phyloP scores from a whole-genome alignment of 148 eudicot species.

The Hydrangea macrophylla region DNA sequence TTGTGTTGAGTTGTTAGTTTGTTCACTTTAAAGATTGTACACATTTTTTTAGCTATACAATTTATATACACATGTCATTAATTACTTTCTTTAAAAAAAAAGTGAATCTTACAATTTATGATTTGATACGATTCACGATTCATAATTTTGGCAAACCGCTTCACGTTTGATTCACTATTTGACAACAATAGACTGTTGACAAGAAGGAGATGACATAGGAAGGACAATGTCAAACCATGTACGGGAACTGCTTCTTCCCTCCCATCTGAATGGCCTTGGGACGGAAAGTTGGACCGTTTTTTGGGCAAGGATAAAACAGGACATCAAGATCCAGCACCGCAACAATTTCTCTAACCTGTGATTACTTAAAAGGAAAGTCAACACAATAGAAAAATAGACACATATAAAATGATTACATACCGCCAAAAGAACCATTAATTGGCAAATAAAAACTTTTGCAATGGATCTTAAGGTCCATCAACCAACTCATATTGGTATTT shows the following conservation, averaged over 20 bases:
- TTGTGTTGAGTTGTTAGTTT: too few species aligned
- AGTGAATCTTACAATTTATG: too few species aligned
- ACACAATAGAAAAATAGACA: neutral
- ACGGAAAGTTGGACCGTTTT: slow-evolving; percentile 87
- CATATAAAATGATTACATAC: neutral
- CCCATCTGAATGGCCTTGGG: slow-evolving; percentile 82
- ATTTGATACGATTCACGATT: too few species aligned
- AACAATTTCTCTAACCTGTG: slow-evolving; percentile 91
- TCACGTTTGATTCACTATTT: too few species aligned
- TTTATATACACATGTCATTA: too few species aligned
- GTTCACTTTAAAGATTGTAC: too few species aligned
- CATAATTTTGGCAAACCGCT: too few species aligned
- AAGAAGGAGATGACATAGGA: neutral
- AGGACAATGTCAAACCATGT: slow-evolving; percentile 60
- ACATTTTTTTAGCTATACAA: too few species aligned
- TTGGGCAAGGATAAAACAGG: slow-evolving; percentile 92
- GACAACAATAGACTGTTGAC: too few species aligned
- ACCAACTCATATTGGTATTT: neutral
- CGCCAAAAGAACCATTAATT: neutral
- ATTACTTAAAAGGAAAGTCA: slow-evolving; percentile 9
- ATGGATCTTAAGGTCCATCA: neutral
- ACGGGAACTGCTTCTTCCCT: slow-evolving; percentile 90
- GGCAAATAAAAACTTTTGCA: neutral
- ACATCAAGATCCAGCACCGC: slow-evolving; percentile 88
- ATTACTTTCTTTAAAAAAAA: too few species aligned